phyloP scores from a whole-genome alignment of 768 basidiomycete species.

The Agaricus blazei region DNA sequence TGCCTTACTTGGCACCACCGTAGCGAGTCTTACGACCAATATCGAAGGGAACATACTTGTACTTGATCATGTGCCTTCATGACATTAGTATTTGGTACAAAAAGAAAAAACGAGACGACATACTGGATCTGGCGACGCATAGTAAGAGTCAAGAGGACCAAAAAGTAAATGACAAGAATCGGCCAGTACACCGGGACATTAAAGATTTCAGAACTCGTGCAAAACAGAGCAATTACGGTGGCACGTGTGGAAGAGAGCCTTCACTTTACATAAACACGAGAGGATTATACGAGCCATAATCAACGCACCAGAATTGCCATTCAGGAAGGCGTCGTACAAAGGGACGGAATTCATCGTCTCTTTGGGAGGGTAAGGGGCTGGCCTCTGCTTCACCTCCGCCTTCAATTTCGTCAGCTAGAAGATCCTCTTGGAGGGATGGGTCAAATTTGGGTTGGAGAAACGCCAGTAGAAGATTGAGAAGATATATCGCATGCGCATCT shows the following conservation, averaged over 20 bases:
- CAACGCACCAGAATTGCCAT: slow-evolving; percentile 88
- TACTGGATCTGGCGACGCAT: slow-evolving; percentile 97
- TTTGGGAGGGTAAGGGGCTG: slow-evolving; percentile 56
- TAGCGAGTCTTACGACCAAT: slow-evolving; percentile 91
- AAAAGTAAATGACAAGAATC: slow-evolving; percentile 96
- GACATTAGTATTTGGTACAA: slow-evolving; percentile 7
- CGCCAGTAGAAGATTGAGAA: slow-evolving; percentile 92
- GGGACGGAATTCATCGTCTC: slow-evolving; percentile 95
- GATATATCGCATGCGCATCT: slow-evolving; percentile 91
- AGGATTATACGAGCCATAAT: not conserved
- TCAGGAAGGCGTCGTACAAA: slow-evolving; percentile 94
- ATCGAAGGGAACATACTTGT: slow-evolving; percentile 95
- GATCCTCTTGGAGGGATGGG: slow-evolving; percentile 89
- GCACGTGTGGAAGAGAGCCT: slow-evolving; percentile 93
- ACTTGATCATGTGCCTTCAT: slow-evolving; percentile 95
- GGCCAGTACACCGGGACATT: slow-evolving; percentile 99
- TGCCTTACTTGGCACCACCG: slow-evolving; percentile 34
- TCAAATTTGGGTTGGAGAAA: slow-evolving; percentile 99
- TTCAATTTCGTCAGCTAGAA: slow-evolving; percentile 92
- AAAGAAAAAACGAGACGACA: slow-evolving; percentile 25
- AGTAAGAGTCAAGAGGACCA: slow-evolving; percentile 88
- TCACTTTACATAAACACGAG: slow-evolving; percentile 2
- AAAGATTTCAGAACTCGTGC: slow-evolving; percentile 79
- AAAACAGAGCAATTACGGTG: slow-evolving; percentile 72
- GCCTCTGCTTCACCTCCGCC: slow-evolving; percentile 70